A percentile compares a stretch with the other conserved stretches of the same genome.
Evolutionary conservation across 352 stramenopile species (phyloP).

Genomic region (Phytophthora vignae): DNA sequence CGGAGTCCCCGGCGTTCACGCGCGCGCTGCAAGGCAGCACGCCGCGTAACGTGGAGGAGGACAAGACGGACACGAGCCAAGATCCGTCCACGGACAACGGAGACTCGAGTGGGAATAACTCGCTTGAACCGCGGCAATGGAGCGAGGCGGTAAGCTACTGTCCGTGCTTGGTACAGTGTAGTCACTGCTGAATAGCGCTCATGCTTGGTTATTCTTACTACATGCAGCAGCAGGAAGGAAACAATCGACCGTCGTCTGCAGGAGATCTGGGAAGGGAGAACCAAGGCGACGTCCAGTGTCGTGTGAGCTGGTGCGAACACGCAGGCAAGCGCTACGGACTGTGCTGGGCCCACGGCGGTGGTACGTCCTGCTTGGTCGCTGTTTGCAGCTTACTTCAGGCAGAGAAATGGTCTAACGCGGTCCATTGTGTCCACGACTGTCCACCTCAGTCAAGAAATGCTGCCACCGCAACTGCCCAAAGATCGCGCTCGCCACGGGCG

Average conservation of each 20-base stretch:
- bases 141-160: constrained; percentile 14
- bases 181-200: not conserved
- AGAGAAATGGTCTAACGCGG: not conserved
- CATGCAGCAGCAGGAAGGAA: constrained; percentile 11
- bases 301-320: constrained; percentile 56
- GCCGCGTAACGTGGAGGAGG: not conserved
- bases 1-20: constrained; percentile 6
- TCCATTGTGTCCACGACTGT: not conserved
- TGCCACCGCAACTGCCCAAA: constrained; percentile 42
- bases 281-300: constrained; percentile 31
- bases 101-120: constrained; percentile 19
- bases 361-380: constrained; percentile 20
- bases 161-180: not conserved
- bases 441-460: constrained; percentile 51
- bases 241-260: not conserved
- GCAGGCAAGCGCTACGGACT: constrained; percentile 53
- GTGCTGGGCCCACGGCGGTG: constrained; percentile 62
- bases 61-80: constrained; percentile 11
- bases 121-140: constrained; percentile 19
- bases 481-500: constrained; percentile 34
- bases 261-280: not conserved
- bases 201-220: not conserved
- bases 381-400: not conserved
- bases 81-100: constrained; percentile 16
- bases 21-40: not conserved